Percentiles rank a stretch among this genome's conserved stretches.
These are phyloP conservation scores for Hirschfeldia incana DNA, from an alignment of 345 rosid species.

Conservation along the genomic window DNA sequence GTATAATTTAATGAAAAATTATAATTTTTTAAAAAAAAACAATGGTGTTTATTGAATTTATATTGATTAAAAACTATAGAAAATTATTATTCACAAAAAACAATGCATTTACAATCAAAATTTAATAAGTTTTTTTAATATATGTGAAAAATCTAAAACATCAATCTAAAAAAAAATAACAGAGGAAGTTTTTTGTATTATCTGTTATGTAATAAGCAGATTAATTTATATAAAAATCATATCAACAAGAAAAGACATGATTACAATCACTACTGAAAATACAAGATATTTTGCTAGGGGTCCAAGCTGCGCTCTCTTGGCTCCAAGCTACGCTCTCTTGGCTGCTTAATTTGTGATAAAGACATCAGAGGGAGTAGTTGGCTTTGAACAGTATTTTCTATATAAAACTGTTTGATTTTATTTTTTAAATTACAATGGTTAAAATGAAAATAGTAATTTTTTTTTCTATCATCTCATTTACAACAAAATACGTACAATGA, in stretches of 20 bases:
- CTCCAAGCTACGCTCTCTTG: background rate
- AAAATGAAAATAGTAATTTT: background rate
- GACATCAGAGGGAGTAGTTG: slow-evolving; percentile 2
- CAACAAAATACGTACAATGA: no score
- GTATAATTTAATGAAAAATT: no score
- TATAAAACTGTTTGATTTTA: background rate
- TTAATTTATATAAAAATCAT: background rate
- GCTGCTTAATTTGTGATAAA: background rate
- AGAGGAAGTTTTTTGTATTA: no score
- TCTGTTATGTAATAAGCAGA: background rate
- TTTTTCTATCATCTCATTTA: no score
- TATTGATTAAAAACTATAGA: no score
- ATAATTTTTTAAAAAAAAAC: no score
- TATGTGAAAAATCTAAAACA: no score
- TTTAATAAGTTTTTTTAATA: no score
- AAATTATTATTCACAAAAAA: no score
- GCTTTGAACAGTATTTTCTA: background rate
- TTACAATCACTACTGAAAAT: background rate
- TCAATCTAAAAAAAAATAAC: no score
- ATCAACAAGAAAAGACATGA: background rate
- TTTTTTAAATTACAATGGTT: background rate
- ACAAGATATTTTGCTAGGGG: background rate
- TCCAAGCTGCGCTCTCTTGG: background rate
- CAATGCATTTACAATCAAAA: no score
- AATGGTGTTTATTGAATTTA: no score